Base-by-base conservation (phyloP, 345 rosid species). In the Euclidium syriacum region DNA sequence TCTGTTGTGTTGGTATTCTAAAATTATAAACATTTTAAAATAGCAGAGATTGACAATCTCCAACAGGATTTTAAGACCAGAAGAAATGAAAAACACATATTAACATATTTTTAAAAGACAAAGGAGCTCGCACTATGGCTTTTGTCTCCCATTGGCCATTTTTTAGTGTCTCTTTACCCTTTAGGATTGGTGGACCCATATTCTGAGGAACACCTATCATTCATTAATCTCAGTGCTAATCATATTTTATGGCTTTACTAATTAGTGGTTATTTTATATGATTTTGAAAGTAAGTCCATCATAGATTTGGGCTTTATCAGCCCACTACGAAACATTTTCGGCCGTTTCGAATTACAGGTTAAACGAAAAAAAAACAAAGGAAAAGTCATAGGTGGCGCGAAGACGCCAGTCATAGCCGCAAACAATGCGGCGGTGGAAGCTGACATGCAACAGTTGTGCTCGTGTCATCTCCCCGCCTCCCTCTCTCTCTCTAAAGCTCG, bases 351-450 rank as follows among this genome's bases (percentile, higher is more conserved):
- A 4, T 27, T 11, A 32, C 12, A 42, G 2, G 7, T 29, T 39
- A 22, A n/a, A n/a, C n/a, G n/a, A n/a, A n/a, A n/a, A n/a, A 42
- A 26, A 23, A 41, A 18, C 2, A 2, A 5, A 26, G 14, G 35
- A 38, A 46, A 46, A 52, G 58, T 34, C 14, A 40, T 47, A 71
- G 54, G 75, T 71, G 70, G 75, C 70, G 70, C 44, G 75, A 55
- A 38, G 58, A 48, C 64, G 64, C 63, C 59, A 55, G 52, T 4
- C 6, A 64, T 17, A 32, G 59, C 24, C 24, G 70, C 75, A 64
- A 64, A 64, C 16, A 57, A 64, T 42, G 71, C 65, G 75, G 75
- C 75, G 61, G 54, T 24, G 50, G 30, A 71, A 71, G 61, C 62
- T 58, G 62, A 34, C 66, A 58, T 51, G 71, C 71, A 42, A 51